Base-by-base conservation (phyloP, 169 alveolate genomes). In the Cryptosporidium canis region DNA sequence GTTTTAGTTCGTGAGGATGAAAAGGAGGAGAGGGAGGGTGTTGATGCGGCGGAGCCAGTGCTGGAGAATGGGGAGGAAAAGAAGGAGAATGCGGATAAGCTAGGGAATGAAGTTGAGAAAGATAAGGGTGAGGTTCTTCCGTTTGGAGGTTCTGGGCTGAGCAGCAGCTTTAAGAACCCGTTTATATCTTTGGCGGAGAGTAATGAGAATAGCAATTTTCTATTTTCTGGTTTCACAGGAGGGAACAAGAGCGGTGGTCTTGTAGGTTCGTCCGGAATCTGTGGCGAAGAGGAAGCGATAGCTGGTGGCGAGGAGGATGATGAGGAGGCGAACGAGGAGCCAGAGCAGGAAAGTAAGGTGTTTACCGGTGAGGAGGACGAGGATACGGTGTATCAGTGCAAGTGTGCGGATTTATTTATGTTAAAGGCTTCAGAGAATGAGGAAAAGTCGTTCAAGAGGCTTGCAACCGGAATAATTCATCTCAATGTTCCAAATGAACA, bases 311-410 rank as follows among this genome's bases (percentile, higher is more conserved):
- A 55, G 35, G 51, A 63, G 14, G 47, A 66, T 16, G 18, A 43
- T 8, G 39, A 77, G 24, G 87, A 58, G 11, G 11, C 31, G 58
- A 41, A 39, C 1, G 61, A 77, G n/a, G 87, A 77, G 31, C 48
- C 41, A 16, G 72, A 77, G n/a, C 21, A 27, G 3, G 51, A 43
- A 56, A 55, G 45, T 11, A 77, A 77, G 37, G 66, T 47, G 2
- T 77, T 77, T 35, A 77, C 71, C 0, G 87, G 87, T 31, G 87
- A 77, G 48, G 87, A 77, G n/a, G 24, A 77, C 11, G 87, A 77
- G 35, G 87, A 77, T 37, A 77, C 70, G 3, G 64, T 77, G 4
- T 77, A 77, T 27, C 70, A 61, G 8, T 77, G 87, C 31, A 77
- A 77, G 16, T 31, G 58, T 41, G 72, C n/a, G 7, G 87, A 77